phyloP scores from a whole-genome alignment of 805 yeast species.

The Saccharomycopsis sp. region DNA sequence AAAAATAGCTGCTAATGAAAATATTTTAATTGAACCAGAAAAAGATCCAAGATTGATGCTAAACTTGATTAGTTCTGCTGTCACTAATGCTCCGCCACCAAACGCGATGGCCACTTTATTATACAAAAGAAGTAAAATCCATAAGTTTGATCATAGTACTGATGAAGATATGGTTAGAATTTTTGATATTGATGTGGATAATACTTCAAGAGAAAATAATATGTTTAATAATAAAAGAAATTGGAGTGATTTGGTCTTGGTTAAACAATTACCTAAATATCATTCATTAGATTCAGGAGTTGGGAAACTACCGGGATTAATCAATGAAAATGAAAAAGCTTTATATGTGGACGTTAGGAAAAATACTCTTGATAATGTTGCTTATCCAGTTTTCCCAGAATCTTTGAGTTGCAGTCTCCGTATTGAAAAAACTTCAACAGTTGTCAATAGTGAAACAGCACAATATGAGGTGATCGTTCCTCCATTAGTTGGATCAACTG shows the following conservation, averaged over 20 bases:
- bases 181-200: conserved; percentile 51
- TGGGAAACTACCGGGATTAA: conserved; percentile 31
- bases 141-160: conserved; percentile 51
- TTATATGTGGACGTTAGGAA: conserved; percentile 3
- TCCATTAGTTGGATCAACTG: conserved; percentile 26
- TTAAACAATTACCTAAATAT: conserved; percentile 13
- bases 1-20: conserved; percentile 29
- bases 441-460: conserved; percentile 31
- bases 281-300: conserved; percentile 1
- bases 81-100: conserved; percentile 90
- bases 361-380: conserved; percentile 8
- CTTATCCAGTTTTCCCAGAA: conserved; percentile 37
- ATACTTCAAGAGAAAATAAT: conserved; percentile 34
- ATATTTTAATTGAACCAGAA: conserved; percentile 41
- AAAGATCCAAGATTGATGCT: conserved; percentile 67
- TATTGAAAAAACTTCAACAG: conserved; percentile 35
- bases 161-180: conserved; percentile 78
- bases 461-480: conserved; percentile 46
- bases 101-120: conserved; percentile 69
- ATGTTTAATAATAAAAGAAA: conserved; percentile 47
- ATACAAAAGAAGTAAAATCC: conserved; percentile 56
- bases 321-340: conserved; percentile 10
- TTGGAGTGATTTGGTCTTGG: conserved; percentile 29
- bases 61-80: conserved; percentile 84
- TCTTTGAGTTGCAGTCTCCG: conserved; percentile 42